Conservation (phyloP, 176 grass and related monocot species). For the Guadua angustifolia region DNA sequence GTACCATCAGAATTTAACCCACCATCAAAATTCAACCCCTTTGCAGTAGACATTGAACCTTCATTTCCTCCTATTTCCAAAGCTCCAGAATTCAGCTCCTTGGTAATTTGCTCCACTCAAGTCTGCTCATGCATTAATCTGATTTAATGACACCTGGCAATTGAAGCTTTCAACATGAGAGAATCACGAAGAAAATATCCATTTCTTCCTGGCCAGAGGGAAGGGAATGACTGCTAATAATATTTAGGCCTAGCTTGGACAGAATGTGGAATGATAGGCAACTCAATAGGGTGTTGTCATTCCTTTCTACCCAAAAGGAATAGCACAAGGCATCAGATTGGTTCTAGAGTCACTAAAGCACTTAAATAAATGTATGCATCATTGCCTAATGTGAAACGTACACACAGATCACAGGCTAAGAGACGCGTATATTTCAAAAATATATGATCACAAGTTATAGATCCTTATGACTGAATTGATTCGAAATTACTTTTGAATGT, state of each 20-base stretch:
- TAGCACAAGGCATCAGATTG: neutral
- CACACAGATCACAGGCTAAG: too few species aligned
- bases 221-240: neutral
- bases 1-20: conserved; percentile 43
- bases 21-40: conserved; percentile 49
- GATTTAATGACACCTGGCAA: conserved; percentile 79
- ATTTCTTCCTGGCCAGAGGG: conserved; percentile 21
- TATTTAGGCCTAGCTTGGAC: neutral
- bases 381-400: too few species aligned
- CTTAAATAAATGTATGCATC: too few species aligned
- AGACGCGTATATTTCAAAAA: too few species aligned
- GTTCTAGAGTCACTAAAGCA: too few species aligned
- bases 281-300: neutral
- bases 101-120: conserved; percentile 87
- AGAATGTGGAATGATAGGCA: conserved; percentile 31
- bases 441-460: too few species aligned
- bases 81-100: conserved; percentile 65
- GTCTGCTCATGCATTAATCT: conserved; percentile 82
- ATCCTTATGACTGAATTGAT: too few species aligned
- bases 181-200: conserved; percentile 52
- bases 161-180: conserved; percentile 70
- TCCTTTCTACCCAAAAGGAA: conserved; percentile 18
- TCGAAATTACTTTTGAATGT: too few species aligned
- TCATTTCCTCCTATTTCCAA: conserved; percentile 52
- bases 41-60: conserved; percentile 47